Evolutionary conservation across 2,329 filamentous ascomycete species (phyloP), one percentile per base, ranked within the genome.

Genomic region (Alternaria sp.): DNA sequence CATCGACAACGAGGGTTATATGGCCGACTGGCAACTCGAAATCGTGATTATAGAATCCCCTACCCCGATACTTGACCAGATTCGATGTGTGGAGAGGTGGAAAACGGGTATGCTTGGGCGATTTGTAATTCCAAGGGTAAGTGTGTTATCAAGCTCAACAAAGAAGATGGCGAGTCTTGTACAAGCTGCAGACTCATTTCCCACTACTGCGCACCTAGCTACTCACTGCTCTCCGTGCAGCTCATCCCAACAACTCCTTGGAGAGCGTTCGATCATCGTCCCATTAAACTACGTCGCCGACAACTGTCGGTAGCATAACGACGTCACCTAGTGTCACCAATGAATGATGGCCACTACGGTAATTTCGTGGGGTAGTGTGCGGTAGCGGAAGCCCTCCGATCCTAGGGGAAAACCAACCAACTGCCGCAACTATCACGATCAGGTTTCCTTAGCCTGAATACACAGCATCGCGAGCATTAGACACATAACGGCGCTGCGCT

Each of bases 401-500:
- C 25, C 8, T 16, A 27, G 48, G 30, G 10, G 9, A 54, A 40
- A 25, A 45, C 44, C 28, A 53, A 36, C 36, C 28, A 53, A 54
- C 34, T 25, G 40, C 22, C 41, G 40, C 30, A 53, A 38, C 50
- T 27, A 38, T n/a, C 14, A 34, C 36, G 36, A 55, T 48, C 32
- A 54, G 27, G 50, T 32, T 44, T 48, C 27, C 11, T 28, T 43
- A 49, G 57, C 51, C n/a, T 46, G 18, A 28, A 20, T 30, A 54
- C 18, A 38, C 43, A 48, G 50, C 50, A 32, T 46, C 32, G 36
- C 36, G 22, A 54, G 32, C 30, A 18, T 48, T 59, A 36, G 57
- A 59, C 27, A 46, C 41, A 22, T 27, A 30, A 59, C 51, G 48
- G 36, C 44, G 41, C 44, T 44, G 40, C 44, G 41, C 51, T 43